Conservation (phyloP, 192 early-diverging fungal species). For the Rhizophlyctis rosea region DNA sequence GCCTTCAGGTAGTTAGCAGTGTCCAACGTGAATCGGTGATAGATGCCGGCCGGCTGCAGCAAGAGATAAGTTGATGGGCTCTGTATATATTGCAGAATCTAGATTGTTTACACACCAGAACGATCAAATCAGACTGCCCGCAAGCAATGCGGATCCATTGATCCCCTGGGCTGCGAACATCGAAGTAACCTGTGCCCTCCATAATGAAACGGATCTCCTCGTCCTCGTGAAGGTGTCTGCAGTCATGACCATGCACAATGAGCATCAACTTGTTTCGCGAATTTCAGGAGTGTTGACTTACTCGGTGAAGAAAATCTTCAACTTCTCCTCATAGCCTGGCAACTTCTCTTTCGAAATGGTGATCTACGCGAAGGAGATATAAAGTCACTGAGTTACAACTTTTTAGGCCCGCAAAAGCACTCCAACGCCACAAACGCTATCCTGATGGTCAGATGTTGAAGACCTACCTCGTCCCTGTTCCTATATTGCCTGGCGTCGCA, state of each 20-base stretch:
- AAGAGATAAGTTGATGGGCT: no score
- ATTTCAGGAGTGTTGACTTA: no score
- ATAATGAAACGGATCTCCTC: slow-evolving; percentile 95
- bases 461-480: slow-evolving; percentile 78
- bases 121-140: slow-evolving; percentile 72
- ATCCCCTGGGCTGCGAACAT: slow-evolving; percentile 31
- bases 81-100: no score
- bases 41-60: slow-evolving; percentile 82
- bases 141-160: slow-evolving; percentile 86
- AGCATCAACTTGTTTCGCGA: slow-evolving; percentile 31
- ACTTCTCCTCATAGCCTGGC: slow-evolving; percentile 86
- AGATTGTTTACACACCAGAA: slow-evolving; percentile 56
- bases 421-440: no score
- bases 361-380: slow-evolving; percentile 55
- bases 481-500: slow-evolving; percentile 79
- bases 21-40: slow-evolving; percentile 95
- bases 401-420: neutral
- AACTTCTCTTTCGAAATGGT: slow-evolving; percentile 74
- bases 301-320: slow-evolving; percentile 91
- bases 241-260: slow-evolving; percentile 1
- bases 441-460: no score
- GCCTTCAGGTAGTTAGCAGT: slow-evolving; percentile 80
- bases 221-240: slow-evolving; percentile 92
- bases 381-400: no score
- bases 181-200: slow-evolving; percentile 93